Evolutionary conservation across 352 stramenopile genomes (phyloP).

Genomic region (Pythium dissimile): DNA sequence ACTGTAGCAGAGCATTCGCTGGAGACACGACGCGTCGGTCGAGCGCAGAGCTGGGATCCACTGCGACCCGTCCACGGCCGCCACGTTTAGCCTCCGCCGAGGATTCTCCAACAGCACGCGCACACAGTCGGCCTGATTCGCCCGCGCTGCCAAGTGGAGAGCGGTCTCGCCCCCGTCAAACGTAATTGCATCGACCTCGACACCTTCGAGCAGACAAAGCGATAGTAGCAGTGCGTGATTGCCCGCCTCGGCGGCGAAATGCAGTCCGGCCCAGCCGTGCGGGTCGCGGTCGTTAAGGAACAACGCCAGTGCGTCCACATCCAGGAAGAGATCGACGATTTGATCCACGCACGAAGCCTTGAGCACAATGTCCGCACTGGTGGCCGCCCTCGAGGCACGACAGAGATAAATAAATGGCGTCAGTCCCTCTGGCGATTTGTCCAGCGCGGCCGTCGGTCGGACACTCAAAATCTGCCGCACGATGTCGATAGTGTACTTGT

Average conservation of each 20-base stretch:
- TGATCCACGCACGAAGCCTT: conserved; percentile 24
- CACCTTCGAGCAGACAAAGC: conserved; percentile 28
- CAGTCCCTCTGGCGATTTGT: conserved; percentile 32
- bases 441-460: conserved; percentile 30
- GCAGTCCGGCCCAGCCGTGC: conserved; percentile 46
- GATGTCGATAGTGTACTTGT: conserved; percentile 41
- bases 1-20: conserved; percentile 58
- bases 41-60: conserved; percentile 53
- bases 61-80: conserved; percentile 39
- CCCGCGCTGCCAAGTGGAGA: conserved; percentile 51
- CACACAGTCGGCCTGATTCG: conserved; percentile 29
- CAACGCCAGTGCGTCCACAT: conserved; percentile 54
- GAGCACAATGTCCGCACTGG: conserved; percentile 1
- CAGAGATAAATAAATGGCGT: conserved; percentile 54
- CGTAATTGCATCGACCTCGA: conserved; percentile 38
- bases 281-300: conserved; percentile 37
- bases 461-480: conserved; percentile 39
- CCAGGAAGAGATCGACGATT: conserved; percentile 46
- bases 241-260: conserved; percentile 43
- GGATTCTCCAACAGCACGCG: conserved; percentile 33
- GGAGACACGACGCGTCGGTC: conserved; percentile 22
- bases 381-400: conserved; percentile 10
- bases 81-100: conserved; percentile 27
- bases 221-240: conserved; percentile 48
- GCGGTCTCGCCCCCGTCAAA: conserved; percentile 42